A percentile compares a stretch with the other conserved stretches of the same genome.
These are phyloP conservation scores for Pseudogymnoascus verrucosus DNA, from an alignment of 2,329 filamentous ascomycete genomes.

Conservation along the genomic window DNA sequence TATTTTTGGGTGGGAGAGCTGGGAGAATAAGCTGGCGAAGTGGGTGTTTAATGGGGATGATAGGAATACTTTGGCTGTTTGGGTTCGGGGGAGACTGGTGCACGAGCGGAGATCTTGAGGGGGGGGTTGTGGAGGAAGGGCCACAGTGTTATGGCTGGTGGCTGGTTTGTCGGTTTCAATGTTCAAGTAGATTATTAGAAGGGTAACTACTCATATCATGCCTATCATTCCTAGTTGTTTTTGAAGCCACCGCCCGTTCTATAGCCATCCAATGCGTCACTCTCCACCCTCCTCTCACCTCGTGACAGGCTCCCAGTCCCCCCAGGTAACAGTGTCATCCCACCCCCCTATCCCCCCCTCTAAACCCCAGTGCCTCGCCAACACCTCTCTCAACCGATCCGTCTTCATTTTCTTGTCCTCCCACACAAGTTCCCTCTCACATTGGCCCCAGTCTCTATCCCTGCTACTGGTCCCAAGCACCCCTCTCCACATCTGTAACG, in stretches of 20 bases:
- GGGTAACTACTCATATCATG: background rate
- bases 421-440: background rate
- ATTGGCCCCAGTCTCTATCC: background rate
- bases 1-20: constrained; percentile 85
- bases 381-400: background rate
- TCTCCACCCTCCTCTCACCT: too few species aligned
- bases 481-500: background rate
- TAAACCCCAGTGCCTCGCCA: background rate
- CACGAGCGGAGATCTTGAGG: constrained; percentile 42
- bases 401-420: background rate
- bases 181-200: background rate
- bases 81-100: constrained; percentile 79
- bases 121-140: background rate
- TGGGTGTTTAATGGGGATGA: constrained; percentile 95
- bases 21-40: constrained; percentile 80
- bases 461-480: background rate
- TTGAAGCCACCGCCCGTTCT: background rate
- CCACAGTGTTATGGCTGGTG: background rate
- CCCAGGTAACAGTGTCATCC: background rate
- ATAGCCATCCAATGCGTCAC: background rate
- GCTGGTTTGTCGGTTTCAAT: background rate
- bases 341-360: background rate
- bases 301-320: background rate
- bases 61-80: constrained; percentile 78
- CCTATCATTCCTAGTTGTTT: background rate